These are phyloP conservation scores for Arctium lappa DNA, from an alignment of 129 eudicot genomes.

Conservation along the genomic window DNA sequence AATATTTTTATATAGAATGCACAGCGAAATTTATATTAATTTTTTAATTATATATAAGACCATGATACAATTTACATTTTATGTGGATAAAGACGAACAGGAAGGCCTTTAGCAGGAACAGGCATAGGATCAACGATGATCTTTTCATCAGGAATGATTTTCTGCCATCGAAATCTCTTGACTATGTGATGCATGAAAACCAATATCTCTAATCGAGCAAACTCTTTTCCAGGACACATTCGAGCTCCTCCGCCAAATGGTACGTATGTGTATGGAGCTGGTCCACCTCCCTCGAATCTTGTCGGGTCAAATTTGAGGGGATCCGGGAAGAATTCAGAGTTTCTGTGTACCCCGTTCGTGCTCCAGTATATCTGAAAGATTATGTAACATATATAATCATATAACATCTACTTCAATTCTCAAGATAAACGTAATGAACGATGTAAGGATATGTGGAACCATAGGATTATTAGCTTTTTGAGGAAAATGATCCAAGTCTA, in stretches of 20 bases:
- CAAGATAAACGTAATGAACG: neutral
- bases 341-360: constrained; percentile 27
- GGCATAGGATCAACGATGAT: constrained; percentile 29
- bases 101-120: constrained; percentile 34
- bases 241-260: constrained; percentile 38
- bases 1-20: neutral
- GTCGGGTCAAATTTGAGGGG: constrained; percentile 35
- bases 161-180: constrained; percentile 27
- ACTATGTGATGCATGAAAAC: constrained; percentile 31
- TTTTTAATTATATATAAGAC: too few species aligned
- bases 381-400: neutral
- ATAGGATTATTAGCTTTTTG: neutral
- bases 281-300: constrained; percentile 33
- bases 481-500: neutral
- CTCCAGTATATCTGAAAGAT: constrained; percentile 31
- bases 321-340: constrained; percentile 27
- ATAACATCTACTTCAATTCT: neutral
- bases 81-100: constrained; percentile 31
- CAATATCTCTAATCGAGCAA: constrained; percentile 27
- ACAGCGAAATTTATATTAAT: too few species aligned
- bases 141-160: constrained; percentile 25
- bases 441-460: neutral
- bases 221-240: constrained; percentile 39
- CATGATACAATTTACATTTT: neutral
- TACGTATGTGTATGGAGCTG: constrained; percentile 35